Evolutionary conservation across 2,329 filamentous ascomycete species (phyloP).

Genomic region (Trichoderma afroharzianum): DNA sequence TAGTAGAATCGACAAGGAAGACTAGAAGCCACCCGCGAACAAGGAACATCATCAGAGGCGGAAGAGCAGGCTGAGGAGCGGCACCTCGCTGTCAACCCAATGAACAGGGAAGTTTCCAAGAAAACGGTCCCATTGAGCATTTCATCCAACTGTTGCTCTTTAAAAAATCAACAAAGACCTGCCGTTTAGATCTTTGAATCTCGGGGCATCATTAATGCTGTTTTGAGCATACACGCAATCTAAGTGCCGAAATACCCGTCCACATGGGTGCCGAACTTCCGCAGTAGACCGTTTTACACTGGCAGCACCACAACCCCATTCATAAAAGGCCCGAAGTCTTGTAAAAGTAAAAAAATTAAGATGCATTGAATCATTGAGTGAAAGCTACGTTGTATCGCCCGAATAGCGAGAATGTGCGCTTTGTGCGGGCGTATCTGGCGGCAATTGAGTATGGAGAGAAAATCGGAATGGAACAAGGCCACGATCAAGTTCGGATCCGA

Average conservation of each 20-base stretch:
- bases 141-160: not conserved
- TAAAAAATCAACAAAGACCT: not conserved
- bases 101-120: not conserved
- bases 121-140: not conserved
- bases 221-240: not conserved
- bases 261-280: conserved; percentile 12
- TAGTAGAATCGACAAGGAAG: not conserved
- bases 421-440: not conserved
- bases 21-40: not conserved
- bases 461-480: not conserved
- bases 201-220: not conserved
- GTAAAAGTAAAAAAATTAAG: not conserved
- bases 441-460: not conserved
- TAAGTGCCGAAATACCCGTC: conserved; percentile 13
- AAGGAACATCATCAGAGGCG: not conserved
- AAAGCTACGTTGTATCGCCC: not conserved
- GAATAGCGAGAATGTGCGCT: not conserved
- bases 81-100: not conserved
- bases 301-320: not conserved
- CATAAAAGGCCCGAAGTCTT: conserved; percentile 10
- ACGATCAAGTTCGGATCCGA: not conserved
- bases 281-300: not conserved
- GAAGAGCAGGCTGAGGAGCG: not conserved
- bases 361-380: not conserved
- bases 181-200: conserved; percentile 1